A percentile compares a stretch with the other conserved stretches of the same genome.
phyloP scores from a whole-genome alignment of 331 rosid genomes.

The Malus hybrid region DNA sequence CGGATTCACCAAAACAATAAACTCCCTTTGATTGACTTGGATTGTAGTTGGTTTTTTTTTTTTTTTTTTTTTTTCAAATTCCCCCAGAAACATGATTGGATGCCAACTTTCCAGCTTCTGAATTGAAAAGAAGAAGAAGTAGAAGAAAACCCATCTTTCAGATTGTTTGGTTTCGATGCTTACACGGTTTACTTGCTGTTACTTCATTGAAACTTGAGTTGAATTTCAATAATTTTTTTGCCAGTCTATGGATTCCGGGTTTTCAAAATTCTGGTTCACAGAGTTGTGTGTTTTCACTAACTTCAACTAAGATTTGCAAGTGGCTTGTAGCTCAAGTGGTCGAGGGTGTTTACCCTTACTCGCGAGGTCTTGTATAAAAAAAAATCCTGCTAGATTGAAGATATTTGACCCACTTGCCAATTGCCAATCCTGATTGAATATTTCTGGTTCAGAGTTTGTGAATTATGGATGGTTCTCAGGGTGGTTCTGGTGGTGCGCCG shows the following conservation, averaged over 20 bases:
- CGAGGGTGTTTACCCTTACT: neutral
- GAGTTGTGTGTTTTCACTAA: neutral
- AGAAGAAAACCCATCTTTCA: neutral
- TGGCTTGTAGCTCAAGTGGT: neutral
- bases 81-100: neutral
- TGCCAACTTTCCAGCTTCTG: neutral
- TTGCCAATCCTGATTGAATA: no score
- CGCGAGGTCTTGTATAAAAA: no score
- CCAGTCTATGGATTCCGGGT: neutral
- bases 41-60: neutral
- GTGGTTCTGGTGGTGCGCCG: conserved; percentile 26
- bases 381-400: no score
- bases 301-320: neutral
- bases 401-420: no score
- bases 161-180: neutral
- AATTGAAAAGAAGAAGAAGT: neutral
- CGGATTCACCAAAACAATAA: neutral
- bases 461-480: conserved; percentile 30
- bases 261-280: neutral
- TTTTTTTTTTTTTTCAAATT: neutral
- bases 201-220: neutral
- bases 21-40: neutral
- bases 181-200: neutral
- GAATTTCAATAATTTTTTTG: neutral
- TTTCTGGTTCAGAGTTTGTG: neutral